Conservation (phyloP, 495 filamentous ascomycete species). For the Aspergillus diversus region DNA sequence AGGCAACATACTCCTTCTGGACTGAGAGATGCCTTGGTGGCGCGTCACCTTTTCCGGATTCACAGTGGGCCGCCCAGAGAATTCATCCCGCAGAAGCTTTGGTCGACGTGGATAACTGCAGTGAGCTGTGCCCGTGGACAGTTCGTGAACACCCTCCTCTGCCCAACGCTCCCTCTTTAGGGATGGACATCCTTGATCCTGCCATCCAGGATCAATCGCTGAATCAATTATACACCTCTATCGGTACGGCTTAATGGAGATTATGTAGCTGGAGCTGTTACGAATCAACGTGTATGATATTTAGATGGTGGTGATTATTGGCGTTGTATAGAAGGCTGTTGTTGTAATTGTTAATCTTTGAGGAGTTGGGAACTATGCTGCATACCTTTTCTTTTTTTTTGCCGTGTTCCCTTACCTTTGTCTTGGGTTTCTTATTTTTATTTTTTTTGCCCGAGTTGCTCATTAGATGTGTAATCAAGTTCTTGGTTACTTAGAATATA, state of each 20-base stretch:
- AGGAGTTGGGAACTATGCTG: too few relatives aligned
- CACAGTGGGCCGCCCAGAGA: slow-evolving; percentile 38
- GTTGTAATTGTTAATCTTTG: too few relatives aligned
- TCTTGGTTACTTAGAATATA: too few relatives aligned
- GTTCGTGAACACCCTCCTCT: slow-evolving; percentile 46
- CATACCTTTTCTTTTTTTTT: too few relatives aligned
- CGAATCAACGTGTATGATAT: slow-evolving; percentile 9
- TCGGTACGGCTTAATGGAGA: slow-evolving; percentile 38
- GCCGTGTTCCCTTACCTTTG: too few relatives aligned
- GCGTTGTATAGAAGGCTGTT: slow-evolving; percentile 4
- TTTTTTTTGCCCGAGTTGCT: not conserved
- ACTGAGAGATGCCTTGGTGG: slow-evolving; percentile 46
- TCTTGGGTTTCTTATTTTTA: not conserved
- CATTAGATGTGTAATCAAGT: too few relatives aligned
- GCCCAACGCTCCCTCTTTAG: slow-evolving; percentile 38
- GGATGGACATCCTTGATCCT: slow-evolving; percentile 43
- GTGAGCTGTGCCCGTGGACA: slow-evolving; percentile 51
- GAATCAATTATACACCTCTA: slow-evolving; percentile 42
- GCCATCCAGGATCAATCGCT: slow-evolving; percentile 42
- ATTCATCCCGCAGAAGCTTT: slow-evolving; percentile 46
- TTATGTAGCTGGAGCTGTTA: not conserved
- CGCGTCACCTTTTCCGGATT: slow-evolving; percentile 33
- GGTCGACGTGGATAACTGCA: slow-evolving; percentile 45
- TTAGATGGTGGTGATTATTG: slow-evolving; percentile 2
- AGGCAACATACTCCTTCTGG: slow-evolving; percentile 44